A percentile compares a stretch with the other conserved stretches of the same genome.
These are phyloP conservation scores for Phoma herbarum DNA, from an alignment of 2,329 filamentous ascomycete genomes.

Conservation along the genomic window DNA sequence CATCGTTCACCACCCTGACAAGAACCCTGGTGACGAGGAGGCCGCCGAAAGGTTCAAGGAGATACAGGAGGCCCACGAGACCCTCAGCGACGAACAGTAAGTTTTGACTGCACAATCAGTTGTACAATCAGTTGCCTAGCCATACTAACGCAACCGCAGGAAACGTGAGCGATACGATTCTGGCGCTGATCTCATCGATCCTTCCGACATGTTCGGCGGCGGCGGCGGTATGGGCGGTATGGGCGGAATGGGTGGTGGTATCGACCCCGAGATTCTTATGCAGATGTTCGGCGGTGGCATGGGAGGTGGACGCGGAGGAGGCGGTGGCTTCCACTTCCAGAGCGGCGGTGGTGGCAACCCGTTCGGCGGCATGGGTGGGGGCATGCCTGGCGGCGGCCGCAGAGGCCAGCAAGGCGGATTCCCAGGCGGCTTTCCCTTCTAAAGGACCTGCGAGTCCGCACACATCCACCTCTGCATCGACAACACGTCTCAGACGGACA, in stretches of 20 bases:
- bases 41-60: slow-evolving; percentile 97
- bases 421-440: slow-evolving; percentile 42
- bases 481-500: not conserved
- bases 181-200: slow-evolving; percentile 89
- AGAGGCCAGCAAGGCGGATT: slow-evolving; percentile 31
- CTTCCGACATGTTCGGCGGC: slow-evolving; percentile 82
- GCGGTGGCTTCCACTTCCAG: slow-evolving; percentile 59
- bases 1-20: slow-evolving; percentile 94
- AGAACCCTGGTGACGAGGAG: slow-evolving; percentile 86
- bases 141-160: slow-evolving; percentile 55
- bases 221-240: slow-evolving; percentile 67
- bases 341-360: slow-evolving; percentile 50
- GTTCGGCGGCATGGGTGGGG: slow-evolving; percentile 47
- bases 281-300: slow-evolving; percentile 58
- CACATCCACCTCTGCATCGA: not conserved
- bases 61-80: slow-evolving; percentile 96
- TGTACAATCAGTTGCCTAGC: not conserved
- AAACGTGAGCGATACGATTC: slow-evolving; percentile 92
- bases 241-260: slow-evolving; percentile 64
- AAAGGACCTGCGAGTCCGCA: slow-evolving; percentile 5
- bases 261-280: slow-evolving; percentile 45
- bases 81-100: slow-evolving; percentile 90
- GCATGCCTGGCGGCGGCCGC: slow-evolving; percentile 45
- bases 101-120: slow-evolving; percentile 52
- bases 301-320: slow-evolving; percentile 53